A percentile compares a stretch with the other conserved stretches of the same genome.
Conservation (phyloP, 2,329 filamentous ascomycete species). For the Phyllosticta citrichinensis region DNA sequence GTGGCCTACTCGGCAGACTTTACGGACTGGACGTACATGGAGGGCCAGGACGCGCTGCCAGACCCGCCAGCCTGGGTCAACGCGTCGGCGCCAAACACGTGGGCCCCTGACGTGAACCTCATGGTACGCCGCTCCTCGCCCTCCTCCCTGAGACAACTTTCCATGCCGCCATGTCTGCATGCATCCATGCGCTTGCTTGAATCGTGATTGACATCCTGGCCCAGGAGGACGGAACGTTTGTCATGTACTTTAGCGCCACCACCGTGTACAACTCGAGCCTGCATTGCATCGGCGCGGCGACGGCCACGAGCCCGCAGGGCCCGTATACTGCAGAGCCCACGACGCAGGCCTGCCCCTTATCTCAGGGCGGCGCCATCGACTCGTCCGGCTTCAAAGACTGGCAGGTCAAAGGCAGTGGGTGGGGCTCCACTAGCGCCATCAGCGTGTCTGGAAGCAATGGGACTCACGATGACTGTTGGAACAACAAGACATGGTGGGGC, state of each 20-base stretch:
- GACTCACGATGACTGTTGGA: conserved; percentile 38
- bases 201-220: neutral
- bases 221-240: conserved; percentile 31
- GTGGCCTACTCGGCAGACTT: conserved; percentile 10
- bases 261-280: conserved; percentile 24
- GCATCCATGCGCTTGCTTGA: neutral
- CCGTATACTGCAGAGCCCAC: conserved; percentile 42
- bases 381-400: conserved; percentile 42
- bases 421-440: neutral
- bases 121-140: neutral
- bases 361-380: conserved; percentile 51
- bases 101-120: conserved; percentile 23
- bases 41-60: conserved; percentile 8
- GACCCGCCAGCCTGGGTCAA: conserved; percentile 10
- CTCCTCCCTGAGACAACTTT: neutral
- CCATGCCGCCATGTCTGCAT: neutral
- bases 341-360: conserved; percentile 41
- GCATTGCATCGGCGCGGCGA: conserved; percentile 52
- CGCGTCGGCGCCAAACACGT: conserved; percentile 14
- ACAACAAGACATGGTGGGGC: conserved; percentile 8
- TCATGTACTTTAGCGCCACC: conserved; percentile 52
- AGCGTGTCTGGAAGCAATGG: conserved; percentile 7
- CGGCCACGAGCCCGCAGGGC: conserved; percentile 38
- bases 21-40: conserved; percentile 3
- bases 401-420: conserved; percentile 5